phyloP scores from a whole-genome alignment of 306 rosid genomes.

The Gillenia trifoliata region DNA sequence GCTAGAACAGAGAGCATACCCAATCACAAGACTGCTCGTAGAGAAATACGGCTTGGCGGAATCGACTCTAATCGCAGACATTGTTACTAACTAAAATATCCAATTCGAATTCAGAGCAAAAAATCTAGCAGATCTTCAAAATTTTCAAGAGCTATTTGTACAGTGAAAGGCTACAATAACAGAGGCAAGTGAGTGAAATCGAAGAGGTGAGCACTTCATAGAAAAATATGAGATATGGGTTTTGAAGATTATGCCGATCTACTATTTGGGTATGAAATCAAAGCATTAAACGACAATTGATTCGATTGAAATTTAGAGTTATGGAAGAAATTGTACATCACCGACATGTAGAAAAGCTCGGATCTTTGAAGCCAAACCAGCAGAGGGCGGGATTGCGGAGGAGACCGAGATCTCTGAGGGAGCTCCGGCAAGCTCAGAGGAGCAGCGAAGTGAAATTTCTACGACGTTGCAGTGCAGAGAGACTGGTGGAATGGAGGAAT shows the following conservation, averaged over 20 bases:
- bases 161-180: background rate
- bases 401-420: background rate
- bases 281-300: background rate
- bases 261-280: background rate
- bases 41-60: constrained; percentile 51
- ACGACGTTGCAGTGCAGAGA: background rate
- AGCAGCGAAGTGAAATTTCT: background rate
- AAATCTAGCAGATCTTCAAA: constrained; percentile 7
- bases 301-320: background rate
- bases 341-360: constrained; percentile 28
- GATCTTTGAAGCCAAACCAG: constrained; percentile 22
- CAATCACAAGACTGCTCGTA: constrained; percentile 68
- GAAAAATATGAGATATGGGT: constrained; percentile 16
- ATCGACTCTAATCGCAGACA: constrained; percentile 55
- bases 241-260: constrained; percentile 21
- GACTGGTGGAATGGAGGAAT: background rate
- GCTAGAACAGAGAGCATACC: constrained; percentile 90
- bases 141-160: constrained; percentile 2
- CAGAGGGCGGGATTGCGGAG: background rate
- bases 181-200: constrained; percentile 1
- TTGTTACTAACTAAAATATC: constrained; percentile 15
- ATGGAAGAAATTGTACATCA: constrained; percentile 28
- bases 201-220: background rate
- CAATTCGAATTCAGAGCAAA: background rate
- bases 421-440: background rate